These are phyloP conservation scores for Cinchona pubescens DNA, from an alignment of 257 asterid genomes.

Conservation along the genomic window DNA sequence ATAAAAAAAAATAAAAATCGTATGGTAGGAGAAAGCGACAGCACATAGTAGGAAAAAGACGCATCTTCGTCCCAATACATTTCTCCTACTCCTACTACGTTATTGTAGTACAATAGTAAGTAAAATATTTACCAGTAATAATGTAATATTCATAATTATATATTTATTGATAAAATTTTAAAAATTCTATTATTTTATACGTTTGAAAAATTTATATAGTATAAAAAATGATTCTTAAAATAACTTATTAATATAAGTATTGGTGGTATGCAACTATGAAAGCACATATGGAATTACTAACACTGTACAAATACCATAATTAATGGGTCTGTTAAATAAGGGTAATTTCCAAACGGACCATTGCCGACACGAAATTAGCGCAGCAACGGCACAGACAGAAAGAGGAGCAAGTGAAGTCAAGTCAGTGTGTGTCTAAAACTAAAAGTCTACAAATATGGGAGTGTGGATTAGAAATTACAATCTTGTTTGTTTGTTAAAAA, in stretches of 20 bases:
- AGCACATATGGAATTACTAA: too few species aligned
- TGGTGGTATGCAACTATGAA: too few species aligned
- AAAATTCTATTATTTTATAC: too few species aligned
- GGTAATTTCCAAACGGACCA: conserved; percentile 34
- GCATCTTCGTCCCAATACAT: conserved; percentile 44
- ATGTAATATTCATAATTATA: too few species aligned
- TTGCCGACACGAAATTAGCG: conserved; percentile 70
- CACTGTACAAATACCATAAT: too few species aligned
- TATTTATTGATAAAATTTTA: too few species aligned
- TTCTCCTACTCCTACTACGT: background rate
- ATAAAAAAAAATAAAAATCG: too few species aligned
- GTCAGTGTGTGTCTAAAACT: background rate
- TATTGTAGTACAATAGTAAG: background rate
- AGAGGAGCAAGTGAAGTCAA: background rate
- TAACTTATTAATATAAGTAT: too few species aligned
- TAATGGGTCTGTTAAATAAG: conserved; percentile 42
- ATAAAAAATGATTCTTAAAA: too few species aligned
- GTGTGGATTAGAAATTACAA: background rate
- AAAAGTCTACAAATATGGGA: background rate
- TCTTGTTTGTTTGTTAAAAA: background rate
- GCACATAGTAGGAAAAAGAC: conserved; percentile 56
- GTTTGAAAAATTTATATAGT: too few species aligned
- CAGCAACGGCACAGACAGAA: conserved; percentile 30
- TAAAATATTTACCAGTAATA: too few species aligned
- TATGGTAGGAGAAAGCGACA: conserved; percentile 69